A percentile compares a stretch with the other conserved stretches of the same genome.
Evolutionary conservation across 768 basidiomycete genomes (phyloP).

Genomic region (Tricholoma sp.): DNA sequence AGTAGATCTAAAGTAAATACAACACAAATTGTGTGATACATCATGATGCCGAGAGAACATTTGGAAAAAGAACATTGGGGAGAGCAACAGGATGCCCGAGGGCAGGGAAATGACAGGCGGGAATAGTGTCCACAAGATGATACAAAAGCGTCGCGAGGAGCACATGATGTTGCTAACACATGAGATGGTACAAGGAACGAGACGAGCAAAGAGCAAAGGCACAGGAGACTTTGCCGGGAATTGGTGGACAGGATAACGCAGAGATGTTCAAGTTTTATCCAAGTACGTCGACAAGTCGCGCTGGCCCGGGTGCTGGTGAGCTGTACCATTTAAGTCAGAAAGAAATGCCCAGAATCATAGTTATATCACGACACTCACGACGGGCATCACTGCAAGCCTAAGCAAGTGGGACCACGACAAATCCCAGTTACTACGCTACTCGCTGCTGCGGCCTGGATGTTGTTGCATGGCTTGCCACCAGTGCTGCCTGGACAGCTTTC

Average conservation of each 20-base stretch:
- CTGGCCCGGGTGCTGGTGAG: not conserved
- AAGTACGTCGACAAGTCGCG: not conserved
- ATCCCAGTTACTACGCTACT: not conserved
- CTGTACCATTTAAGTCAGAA: not conserved
- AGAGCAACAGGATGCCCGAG: not conserved
- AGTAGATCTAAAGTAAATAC: too few relatives aligned
- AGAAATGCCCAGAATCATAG: not conserved
- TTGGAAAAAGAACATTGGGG: too few relatives aligned
- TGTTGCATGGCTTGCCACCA: not conserved
- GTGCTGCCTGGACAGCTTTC: not conserved
- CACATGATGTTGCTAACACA: not conserved
- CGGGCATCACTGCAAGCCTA: not conserved
- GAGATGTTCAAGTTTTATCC: not conserved
- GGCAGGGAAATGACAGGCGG: not conserved
- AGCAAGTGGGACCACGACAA: not conserved
- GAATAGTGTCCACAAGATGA: too few relatives aligned
- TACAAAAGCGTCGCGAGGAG: not conserved
- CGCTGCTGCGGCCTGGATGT: too few relatives aligned
- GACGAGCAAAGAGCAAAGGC: not conserved
- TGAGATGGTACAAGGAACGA: too few relatives aligned
- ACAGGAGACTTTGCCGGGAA: not conserved
- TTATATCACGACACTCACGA: not conserved
- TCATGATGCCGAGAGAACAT: too few relatives aligned
- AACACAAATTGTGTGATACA: too few relatives aligned
- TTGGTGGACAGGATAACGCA: too few relatives aligned